Conservation (phyloP, 2,329 filamentous ascomycete genomes). For the Cryphonectria japonica region DNA sequence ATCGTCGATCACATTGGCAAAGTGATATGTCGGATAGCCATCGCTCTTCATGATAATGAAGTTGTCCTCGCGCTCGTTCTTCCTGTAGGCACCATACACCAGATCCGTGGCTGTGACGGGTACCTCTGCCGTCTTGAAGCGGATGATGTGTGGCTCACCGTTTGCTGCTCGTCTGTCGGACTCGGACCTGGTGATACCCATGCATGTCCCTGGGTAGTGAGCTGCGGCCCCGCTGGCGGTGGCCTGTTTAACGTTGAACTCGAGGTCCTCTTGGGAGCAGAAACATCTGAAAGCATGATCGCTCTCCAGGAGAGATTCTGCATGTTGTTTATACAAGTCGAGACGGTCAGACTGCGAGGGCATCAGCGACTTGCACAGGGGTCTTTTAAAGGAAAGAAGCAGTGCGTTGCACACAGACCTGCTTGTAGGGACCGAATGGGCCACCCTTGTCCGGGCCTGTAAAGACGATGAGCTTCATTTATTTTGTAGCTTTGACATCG, state of each 20-base stretch:
- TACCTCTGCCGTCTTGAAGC: slow-evolving; percentile 68
- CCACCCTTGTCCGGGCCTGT: slow-evolving; percentile 78
- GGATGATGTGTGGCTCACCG: slow-evolving; percentile 75
- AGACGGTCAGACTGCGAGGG: slow-evolving; percentile 75
- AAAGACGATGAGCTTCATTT: background rate
- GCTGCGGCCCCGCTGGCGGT: slow-evolving; percentile 41
- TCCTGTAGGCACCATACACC: slow-evolving; percentile 73
- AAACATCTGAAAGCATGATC: slow-evolving; percentile 92
- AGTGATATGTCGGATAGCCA: slow-evolving; percentile 92
- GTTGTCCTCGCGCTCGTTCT: slow-evolving; percentile 67
- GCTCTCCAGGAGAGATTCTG: slow-evolving; percentile 67
- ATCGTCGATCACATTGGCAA: slow-evolving; percentile 96
- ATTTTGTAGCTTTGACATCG: background rate
- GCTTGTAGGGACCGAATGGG: slow-evolving; percentile 81
- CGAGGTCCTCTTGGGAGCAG: slow-evolving; percentile 70
- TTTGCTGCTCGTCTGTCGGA: slow-evolving; percentile 70
- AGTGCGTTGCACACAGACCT: slow-evolving; percentile 41
- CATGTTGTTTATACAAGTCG: slow-evolving; percentile 71
- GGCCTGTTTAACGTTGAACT: slow-evolving; percentile 52
- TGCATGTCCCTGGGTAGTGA: slow-evolving; percentile 69
- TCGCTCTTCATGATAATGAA: slow-evolving; percentile 91
- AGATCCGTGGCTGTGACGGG: slow-evolving; percentile 74
- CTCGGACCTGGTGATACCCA: slow-evolving; percentile 65
- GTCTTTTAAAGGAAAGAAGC: slow-evolving; percentile 10
- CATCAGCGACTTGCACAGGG: slow-evolving; percentile 17